Percentiles rank a stretch among this genome's conserved stretches.
These are phyloP conservation scores for Russula griseocarnosa DNA, from an alignment of 768 basidiomycete genomes.

Conservation along the genomic window DNA sequence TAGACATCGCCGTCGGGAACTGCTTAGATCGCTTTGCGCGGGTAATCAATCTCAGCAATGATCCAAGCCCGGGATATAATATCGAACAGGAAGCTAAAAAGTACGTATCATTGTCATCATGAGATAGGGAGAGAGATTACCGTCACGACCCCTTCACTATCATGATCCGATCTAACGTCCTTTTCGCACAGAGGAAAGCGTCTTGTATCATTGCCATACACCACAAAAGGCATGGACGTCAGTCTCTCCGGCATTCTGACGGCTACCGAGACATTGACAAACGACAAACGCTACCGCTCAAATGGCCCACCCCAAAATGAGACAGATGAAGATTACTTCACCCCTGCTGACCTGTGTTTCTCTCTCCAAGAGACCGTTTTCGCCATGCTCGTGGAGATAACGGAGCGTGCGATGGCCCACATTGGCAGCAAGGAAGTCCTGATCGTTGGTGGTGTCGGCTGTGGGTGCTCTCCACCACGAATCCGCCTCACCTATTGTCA, in stretches of 20 bases:
- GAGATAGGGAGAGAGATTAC: no score
- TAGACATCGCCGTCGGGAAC: constrained; percentile 99
- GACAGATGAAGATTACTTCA: constrained; percentile 67
- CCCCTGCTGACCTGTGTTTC: constrained; percentile 94
- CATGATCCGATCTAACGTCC: background rate
- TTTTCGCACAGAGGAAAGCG: constrained; percentile 63
- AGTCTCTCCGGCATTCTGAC: constrained; percentile 93
- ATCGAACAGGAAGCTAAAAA: constrained; percentile 94
- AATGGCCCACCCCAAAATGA: constrained; percentile 37
- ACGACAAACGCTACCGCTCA: constrained; percentile 71
- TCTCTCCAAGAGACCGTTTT: constrained; percentile 96
- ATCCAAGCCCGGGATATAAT: constrained; percentile 94
- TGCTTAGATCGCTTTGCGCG: constrained; percentile 96
- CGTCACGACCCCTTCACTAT: constrained; percentile 3
- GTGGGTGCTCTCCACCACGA: constrained; percentile 48
- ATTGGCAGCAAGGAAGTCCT: constrained; percentile 94
- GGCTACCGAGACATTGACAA: constrained; percentile 81
- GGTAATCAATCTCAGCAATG: constrained; percentile 90
- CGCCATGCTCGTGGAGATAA: constrained; percentile 98
- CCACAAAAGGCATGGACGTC: constrained; percentile 98
- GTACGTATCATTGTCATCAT: constrained; percentile 40
- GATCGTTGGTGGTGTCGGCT: constrained; percentile 99
- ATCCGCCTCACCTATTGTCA: background rate
- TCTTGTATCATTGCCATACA: constrained; percentile 81
- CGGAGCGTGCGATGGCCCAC: constrained; percentile 98